Evolutionary conservation across 2,329 filamentous ascomycete genomes (phyloP).

Genomic region (Clonostachys sp.): DNA sequence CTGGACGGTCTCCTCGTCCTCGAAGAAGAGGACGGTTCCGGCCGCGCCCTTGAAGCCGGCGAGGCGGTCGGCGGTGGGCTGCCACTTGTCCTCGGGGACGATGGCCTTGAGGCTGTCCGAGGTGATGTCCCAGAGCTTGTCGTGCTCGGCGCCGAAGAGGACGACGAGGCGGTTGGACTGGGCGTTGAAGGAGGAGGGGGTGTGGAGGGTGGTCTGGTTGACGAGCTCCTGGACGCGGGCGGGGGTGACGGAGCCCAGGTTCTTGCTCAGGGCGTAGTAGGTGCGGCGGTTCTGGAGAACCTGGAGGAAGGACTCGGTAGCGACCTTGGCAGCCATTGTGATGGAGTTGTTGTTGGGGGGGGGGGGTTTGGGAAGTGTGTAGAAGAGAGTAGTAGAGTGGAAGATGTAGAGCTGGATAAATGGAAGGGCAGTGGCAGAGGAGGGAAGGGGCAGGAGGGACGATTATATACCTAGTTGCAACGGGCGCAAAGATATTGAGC

Average conservation of each 20-base stretch:
- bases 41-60: constrained; percentile 64
- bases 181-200: constrained; percentile 83
- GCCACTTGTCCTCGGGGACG: constrained; percentile 55
- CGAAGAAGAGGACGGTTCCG: constrained; percentile 85
- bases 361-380: background rate
- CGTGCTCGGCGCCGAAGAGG: constrained; percentile 77
- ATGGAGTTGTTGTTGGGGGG: background rate
- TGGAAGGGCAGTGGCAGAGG: background rate
- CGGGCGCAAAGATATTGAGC: too few relatives aligned
- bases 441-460: too few relatives aligned
- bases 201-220: constrained; percentile 58
- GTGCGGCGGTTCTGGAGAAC: constrained; percentile 65
- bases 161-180: constrained; percentile 77
- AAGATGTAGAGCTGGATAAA: background rate
- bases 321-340: constrained; percentile 34
- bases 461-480: too few relatives aligned
- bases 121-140: constrained; percentile 79
- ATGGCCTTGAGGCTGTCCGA: constrained; percentile 44
- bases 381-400: background rate
- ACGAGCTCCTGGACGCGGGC: constrained; percentile 61
- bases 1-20: constrained; percentile 66
- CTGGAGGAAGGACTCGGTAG: constrained; percentile 52
- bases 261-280: constrained; percentile 64
- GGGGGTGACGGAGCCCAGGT: constrained; percentile 41
- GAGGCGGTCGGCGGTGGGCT: constrained; percentile 39